A percentile compares a stretch with the other conserved stretches of the same genome.
These are phyloP conservation scores for Zea luxurians DNA, from an alignment of 176 grass and related monocot species.

Conservation along the genomic window DNA sequence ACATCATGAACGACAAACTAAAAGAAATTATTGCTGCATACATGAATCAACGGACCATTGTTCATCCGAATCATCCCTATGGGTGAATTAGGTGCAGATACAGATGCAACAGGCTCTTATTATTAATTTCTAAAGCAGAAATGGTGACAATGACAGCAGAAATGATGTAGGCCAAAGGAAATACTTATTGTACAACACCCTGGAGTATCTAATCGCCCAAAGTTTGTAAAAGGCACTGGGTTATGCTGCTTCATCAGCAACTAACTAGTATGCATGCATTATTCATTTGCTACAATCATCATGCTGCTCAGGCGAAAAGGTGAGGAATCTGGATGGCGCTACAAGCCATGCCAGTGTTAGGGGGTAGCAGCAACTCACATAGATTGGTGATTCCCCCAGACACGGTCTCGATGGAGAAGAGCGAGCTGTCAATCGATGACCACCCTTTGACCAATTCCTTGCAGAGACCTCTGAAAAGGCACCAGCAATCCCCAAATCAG, in stretches of 20 bases:
- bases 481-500: conserved; percentile 14
- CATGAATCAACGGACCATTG: conserved; percentile 9
- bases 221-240: background rate
- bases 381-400: conserved; percentile 98
- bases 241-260: background rate
- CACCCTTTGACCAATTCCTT: conserved; percentile 67
- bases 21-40: background rate
- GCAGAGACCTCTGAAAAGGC: conserved; percentile 66
- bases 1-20: conserved; percentile 11
- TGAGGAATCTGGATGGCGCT: background rate
- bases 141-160: background rate
- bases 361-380: conserved; percentile 53
- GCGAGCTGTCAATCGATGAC: conserved; percentile 59
- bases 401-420: conserved; percentile 72
- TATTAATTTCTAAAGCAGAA: conserved; percentile 9
- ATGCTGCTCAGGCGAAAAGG: background rate
- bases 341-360: conserved; percentile 7
- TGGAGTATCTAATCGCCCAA: background rate
- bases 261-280: background rate
- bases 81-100: conserved; percentile 8
- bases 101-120: background rate
- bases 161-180: conserved; percentile 5
- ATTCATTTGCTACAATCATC: background rate
- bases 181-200: background rate
- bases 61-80: background rate